These are phyloP conservation scores for Lactarius vividus DNA, from an alignment of 768 basidiomycete species.

Conservation along the genomic window DNA sequence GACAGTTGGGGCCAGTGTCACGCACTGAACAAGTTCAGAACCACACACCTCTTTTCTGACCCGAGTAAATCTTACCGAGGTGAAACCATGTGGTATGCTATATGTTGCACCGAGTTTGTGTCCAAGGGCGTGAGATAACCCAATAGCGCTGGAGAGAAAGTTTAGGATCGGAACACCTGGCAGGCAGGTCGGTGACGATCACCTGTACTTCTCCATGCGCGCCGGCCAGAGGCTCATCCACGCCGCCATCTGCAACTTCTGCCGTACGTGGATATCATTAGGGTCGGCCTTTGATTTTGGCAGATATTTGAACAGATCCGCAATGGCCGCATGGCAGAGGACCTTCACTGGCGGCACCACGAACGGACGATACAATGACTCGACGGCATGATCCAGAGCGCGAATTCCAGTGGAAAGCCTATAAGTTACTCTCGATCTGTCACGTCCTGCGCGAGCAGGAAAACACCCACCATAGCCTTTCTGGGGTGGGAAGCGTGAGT, in stretches of 20 bases:
- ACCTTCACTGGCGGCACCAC: conserved; percentile 58
- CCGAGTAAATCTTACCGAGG: conserved; percentile 52
- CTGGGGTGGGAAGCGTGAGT: conserved; percentile 69
- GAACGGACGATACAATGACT: conserved; percentile 58
- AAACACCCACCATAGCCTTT: conserved; percentile 59
- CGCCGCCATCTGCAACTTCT: conserved; percentile 67
- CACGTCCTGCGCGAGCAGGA: conserved; percentile 16
- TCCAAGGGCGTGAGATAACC: conserved; percentile 72
- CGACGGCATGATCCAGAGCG: conserved; percentile 76
- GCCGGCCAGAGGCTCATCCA: conserved; percentile 82
- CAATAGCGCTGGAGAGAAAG: conserved; percentile 48
- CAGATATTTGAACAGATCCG: conserved; percentile 72
- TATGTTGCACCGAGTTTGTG: conserved; percentile 73
- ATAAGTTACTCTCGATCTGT: neutral
- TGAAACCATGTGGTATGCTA: conserved; percentile 77
- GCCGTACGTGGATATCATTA: conserved; percentile 52
- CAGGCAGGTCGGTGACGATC: neutral
- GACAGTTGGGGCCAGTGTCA: conserved; percentile 67
- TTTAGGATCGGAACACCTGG: neutral
- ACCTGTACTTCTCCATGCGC: conserved; percentile 56
- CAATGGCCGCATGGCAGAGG: conserved; percentile 62
- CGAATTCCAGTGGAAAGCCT: conserved; percentile 81
- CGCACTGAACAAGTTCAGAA: conserved; percentile 45
- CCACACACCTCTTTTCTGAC: neutral
- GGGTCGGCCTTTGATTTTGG: conserved; percentile 62